Conservation (phyloP, 306 rosid genomes). For the Quercus gilva region DNA sequence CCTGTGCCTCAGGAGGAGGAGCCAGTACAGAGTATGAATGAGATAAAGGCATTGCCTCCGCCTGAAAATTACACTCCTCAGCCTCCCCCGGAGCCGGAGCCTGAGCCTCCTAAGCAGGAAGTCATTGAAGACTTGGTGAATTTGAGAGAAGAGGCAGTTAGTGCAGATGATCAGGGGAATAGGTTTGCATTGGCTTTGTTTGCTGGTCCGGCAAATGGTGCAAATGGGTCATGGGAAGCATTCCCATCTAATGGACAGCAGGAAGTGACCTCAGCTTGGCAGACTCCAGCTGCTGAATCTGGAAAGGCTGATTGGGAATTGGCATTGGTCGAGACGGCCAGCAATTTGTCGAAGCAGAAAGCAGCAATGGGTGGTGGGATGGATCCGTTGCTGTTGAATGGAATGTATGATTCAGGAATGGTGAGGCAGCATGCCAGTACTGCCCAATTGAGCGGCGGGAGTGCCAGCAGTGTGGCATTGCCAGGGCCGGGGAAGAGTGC, state of each 20-base stretch:
- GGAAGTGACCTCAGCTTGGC: conserved; percentile 95
- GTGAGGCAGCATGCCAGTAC: conserved; percentile 92
- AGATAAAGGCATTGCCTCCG: conserved; percentile 86
- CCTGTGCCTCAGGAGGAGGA: conserved; percentile 63
- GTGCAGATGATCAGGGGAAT: conserved; percentile 87
- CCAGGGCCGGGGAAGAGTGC: conserved; percentile 66
- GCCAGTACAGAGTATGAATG: conserved; percentile 73
- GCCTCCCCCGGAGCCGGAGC: conserved; percentile 63
- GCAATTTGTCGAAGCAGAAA: conserved; percentile 75
- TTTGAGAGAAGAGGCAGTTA: conserved; percentile 70
- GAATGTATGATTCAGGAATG: conserved; percentile 95
- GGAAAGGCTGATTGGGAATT: conserved; percentile 98
- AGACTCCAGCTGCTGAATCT: conserved; percentile 85
- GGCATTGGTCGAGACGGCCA: conserved; percentile 92
- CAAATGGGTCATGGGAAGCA: conserved; percentile 96
- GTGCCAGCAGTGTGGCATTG: conserved; percentile 97
- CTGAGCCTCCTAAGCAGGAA: conserved; percentile 47
- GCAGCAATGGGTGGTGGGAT: conserved; percentile 81
- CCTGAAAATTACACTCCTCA: conserved; percentile 83
- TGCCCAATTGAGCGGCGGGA: conserved; percentile 80
- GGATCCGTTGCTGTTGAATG: conserved; percentile 83
- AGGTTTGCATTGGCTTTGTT: conserved; percentile 83
- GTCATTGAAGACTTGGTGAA: conserved; percentile 67
- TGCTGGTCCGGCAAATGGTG: conserved; percentile 64
- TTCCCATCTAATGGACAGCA: conserved; percentile 86